phyloP scores from a whole-genome alignment of 805 yeast species.

The Brettanomyces naardenensis region DNA sequence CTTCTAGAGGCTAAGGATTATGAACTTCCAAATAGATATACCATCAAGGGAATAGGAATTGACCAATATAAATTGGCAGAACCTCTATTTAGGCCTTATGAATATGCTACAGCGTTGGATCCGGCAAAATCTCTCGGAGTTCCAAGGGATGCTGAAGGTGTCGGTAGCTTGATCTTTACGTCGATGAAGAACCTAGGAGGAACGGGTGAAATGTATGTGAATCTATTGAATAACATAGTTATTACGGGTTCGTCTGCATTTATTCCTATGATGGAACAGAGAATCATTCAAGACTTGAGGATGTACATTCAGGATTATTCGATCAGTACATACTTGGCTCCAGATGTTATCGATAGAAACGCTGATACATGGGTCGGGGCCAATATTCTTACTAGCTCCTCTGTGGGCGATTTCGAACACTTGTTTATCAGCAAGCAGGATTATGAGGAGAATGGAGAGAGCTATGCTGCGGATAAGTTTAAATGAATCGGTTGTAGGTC shows the following conservation, averaged over 20 bases:
- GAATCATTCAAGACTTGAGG: constrained; percentile 47
- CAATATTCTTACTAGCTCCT: constrained; percentile 44
- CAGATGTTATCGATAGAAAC: constrained; percentile 42
- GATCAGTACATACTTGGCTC: constrained; percentile 32
- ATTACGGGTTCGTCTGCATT: constrained; percentile 56
- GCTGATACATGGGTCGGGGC: constrained; percentile 71
- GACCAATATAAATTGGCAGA: constrained; percentile 55
- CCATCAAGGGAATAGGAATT: constrained; percentile 35
- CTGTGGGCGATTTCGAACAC: constrained; percentile 48
- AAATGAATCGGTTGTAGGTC: too few species aligned
- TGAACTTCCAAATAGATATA: constrained; percentile 52
- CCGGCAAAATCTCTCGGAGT: constrained; percentile 26
- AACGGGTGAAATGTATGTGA: constrained; percentile 30
- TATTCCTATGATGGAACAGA: constrained; percentile 46
- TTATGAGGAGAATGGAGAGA: constrained; percentile 56
- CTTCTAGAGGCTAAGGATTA: constrained; percentile 38
- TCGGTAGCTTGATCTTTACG: constrained; percentile 36
- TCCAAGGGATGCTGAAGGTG: constrained; percentile 44
- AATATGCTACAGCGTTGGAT: constrained; percentile 32
- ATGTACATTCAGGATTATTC: constrained; percentile 45
- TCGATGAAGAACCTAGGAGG: constrained; percentile 40
- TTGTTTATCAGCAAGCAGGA: constrained; percentile 57
- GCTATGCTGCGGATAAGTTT: constrained; percentile 34
- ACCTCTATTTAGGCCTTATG: constrained; percentile 61
- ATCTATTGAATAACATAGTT: constrained; percentile 39